phyloP scores from a whole-genome alignment of 176 grass and related monocot genomes.

The Ananas comosus region DNA sequence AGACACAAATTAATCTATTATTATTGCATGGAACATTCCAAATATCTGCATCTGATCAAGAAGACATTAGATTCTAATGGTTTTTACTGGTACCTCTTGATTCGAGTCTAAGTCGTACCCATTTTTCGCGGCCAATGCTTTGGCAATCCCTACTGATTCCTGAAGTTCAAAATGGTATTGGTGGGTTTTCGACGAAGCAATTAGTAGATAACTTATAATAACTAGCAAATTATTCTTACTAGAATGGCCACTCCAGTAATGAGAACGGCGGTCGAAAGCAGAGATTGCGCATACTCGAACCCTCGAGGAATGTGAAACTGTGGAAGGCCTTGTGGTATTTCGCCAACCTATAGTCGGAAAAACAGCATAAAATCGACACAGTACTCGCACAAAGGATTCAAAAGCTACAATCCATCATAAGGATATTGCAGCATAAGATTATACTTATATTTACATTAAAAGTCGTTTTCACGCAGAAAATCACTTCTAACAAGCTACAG shows the following conservation, averaged over 20 bases:
- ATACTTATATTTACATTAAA: too few relatives aligned
- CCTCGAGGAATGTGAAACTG: slow-evolving; percentile 20
- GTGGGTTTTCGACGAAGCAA: neutral
- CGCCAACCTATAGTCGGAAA: slow-evolving; percentile 14
- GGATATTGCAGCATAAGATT: too few relatives aligned
- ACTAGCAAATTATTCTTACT: neutral
- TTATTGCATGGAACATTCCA: neutral
- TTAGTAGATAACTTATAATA: neutral
- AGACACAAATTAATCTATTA: neutral
- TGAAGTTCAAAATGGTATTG: neutral
- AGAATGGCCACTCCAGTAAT: slow-evolving; percentile 27
- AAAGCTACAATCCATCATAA: too few relatives aligned
- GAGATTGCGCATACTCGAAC: slow-evolving; percentile 14
- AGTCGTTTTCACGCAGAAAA: too few relatives aligned
- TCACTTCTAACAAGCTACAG: too few relatives aligned
- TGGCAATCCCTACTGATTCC: slow-evolving; percentile 30
- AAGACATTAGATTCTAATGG: neutral
- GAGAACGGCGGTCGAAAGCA: slow-evolving; percentile 18
- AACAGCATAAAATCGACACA: neutral
- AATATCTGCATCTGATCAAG: neutral
- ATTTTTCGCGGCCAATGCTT: slow-evolving; percentile 27
- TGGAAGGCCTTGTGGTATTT: slow-evolving; percentile 24
- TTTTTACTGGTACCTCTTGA: slow-evolving; percentile 17
- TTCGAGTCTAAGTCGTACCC: slow-evolving; percentile 24
- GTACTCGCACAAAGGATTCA: neutral